phyloP scores from a whole-genome alignment of 2,329 filamentous ascomycete species.

The Botrytis elliptica region DNA sequence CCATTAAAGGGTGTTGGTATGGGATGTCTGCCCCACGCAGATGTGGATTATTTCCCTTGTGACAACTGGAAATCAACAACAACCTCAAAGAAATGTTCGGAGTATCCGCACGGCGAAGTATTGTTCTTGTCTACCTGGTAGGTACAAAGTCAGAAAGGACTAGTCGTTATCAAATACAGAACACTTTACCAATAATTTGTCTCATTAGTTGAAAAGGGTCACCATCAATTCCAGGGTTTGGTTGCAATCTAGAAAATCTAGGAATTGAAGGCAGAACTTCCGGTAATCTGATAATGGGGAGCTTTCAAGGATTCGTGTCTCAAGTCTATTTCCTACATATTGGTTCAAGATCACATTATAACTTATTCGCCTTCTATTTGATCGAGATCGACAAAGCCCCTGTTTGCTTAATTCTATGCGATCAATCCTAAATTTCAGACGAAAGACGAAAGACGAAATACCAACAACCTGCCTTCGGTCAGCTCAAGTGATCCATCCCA shows the following conservation, averaged over 20 bases:
- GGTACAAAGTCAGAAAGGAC: background rate
- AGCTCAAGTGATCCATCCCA: background rate
- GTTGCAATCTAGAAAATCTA: constrained; percentile 1
- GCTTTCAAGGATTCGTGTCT: constrained; percentile 15
- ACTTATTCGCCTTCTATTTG: background rate
- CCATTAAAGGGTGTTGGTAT: constrained; percentile 12
- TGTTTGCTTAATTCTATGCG: constrained; percentile 1
- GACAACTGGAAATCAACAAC: background rate
- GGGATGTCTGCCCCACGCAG: background rate
- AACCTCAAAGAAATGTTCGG: background rate
- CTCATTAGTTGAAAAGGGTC: background rate
- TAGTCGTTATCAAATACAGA: background rate
- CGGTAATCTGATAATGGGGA: constrained; percentile 9
- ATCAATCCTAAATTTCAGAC: background rate
- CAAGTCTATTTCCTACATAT: constrained; percentile 9
- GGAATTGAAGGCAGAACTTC: background rate
- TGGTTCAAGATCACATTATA: constrained; percentile 1
- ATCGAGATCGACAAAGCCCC: constrained; percentile 17
- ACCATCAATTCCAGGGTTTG: background rate
- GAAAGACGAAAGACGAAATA: background rate
- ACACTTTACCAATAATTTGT: constrained; percentile 1
- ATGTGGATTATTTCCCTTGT: constrained; percentile 4
- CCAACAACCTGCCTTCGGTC: background rate
- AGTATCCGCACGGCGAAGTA: background rate
- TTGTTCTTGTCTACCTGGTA: background rate